Evolutionary conservation across 495 filamentous ascomycete genomes (phyloP), one percentile per base, ranked within the genome.

Genomic region (Clohesyomyces aquaticus): DNA sequence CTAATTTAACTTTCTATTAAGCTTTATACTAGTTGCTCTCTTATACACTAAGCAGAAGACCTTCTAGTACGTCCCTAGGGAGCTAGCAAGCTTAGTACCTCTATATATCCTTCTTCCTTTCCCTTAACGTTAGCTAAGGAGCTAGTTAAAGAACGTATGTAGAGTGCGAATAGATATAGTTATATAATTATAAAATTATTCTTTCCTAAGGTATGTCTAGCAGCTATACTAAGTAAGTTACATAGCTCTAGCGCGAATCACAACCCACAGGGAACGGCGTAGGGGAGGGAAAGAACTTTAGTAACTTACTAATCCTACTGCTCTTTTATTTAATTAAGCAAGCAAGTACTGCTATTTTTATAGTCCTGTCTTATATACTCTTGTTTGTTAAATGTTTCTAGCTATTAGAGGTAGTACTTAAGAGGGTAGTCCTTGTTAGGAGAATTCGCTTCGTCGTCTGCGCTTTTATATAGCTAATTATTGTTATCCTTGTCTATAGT

Each of bases 331-430:
- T 50, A 25, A 55, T 62, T 50, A 0, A 62, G 59, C 48, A 61
- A 29, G 18, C 58, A 47, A 61, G 58, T 61, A 53, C 58, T 61
- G 46, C 58, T 52, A 28, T 55, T 50, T 25, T 62, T 55, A 25
- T 62, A 62, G 50, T 62, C 49, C 35, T 62, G 32, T 53, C 45
- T 45, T 14, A 50, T 62, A 22, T 45, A 55, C 32, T 62, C 59
- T 48, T 11, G 0, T 46, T 62, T 25, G 26, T 54, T 49, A 19
- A 62, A 54, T 50, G 48, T 26, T 22, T 51, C 23, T 27, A 51
- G n/a, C 48, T 51, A 6, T 51, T 51, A 22, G 48, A 23, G n/a
- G 22, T 23, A 51, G 48, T 51, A 22, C 48, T 51, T 22, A 51
- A 22, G 48, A 12, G 22, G 23, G n/a, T 51, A 27, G 22, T 51